Evolutionary conservation across 306 rosid species (phyloP), one percentile per base, ranked within the genome.

Genomic region (Vigna radiata): DNA sequence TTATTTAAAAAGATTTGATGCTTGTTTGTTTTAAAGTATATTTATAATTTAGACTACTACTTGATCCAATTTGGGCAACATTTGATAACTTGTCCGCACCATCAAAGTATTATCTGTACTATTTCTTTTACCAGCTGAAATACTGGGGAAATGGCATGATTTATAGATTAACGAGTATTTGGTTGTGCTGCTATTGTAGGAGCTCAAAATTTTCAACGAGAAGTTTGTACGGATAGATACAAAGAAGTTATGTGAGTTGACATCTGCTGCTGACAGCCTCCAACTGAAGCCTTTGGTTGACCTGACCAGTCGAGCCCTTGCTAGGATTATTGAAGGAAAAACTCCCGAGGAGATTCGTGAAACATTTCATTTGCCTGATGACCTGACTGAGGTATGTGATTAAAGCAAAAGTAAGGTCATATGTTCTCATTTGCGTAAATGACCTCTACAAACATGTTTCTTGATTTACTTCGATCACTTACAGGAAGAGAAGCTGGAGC

Each of bases 401-500:
- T 63, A 67, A 73, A 50, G 56, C 6, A 60, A 25, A 75, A 75
- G 43, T 73, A 49, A 47, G 44, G 3, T 41, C 46, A 41, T 39
- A 39, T 2, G 46, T 41, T 8, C 10, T 41, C 46, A 41, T 8
- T 41, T 41, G 13, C 46, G 9, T 9, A 0, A 12, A 41, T 41
- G 46, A 7, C 70, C 62, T 70, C 63, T 78, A 39, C 43, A n/a
- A 64, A 11, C n/a, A 37, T 31, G 49, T 71, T 63, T 18, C 71
- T 79, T 88, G 66, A 84, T 62, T 67, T 50, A 62, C 48, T 73
- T 86, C 72, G 76, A 77, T 83, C 70, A 72, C 76, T 82, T 73
- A 49, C 87, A 93, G 98, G 98, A 93, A 85, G 97, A 93, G 85
- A 91, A 93, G 86, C 83, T 91, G 85, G 97, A 90, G 75, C 97